Base-by-base conservation (phyloP, 495 filamentous ascomycete species). In the Staphylotrichum tortipilum region DNA sequence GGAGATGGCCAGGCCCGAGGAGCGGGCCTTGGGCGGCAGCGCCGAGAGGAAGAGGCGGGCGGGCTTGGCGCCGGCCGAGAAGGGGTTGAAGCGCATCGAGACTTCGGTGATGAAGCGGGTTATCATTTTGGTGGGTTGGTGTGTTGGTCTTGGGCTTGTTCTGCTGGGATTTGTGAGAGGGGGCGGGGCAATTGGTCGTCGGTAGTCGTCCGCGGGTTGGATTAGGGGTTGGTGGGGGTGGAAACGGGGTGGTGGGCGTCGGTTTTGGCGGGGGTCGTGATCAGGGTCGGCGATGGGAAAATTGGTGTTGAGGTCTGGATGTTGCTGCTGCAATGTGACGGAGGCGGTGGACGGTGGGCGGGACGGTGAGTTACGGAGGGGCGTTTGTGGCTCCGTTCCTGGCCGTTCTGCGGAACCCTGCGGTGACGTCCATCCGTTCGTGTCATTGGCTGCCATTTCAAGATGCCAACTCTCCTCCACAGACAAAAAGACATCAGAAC, bases 51-150 rank as follows among this genome's bases (percentile, higher is more conserved):
- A 89, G 38, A 90, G 69, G 11, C 94, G 82, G 28, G 88, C 88
- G 26, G 89, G 83, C 58, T 88, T 87, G 30, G 84, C 76, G 58
- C 75, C 71, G 12, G 78, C 73, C 5, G 77, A 79, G 79, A 97
- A 99, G 18, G 94, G 94, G 69, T 94, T 94, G 83, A 95, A 96
- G 60, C 75, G 78, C 55, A 87, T 83, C 50, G 78, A 77, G 52
- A 97, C 82, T 59, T 85, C 76, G 61, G 88, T 85, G 70, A 98
- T 84, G 74, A 84, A 88, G 58, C 78, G 76, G 41, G 87, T 94
- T 37, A 95, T 83, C 92, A 98, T 98, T 50, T 65, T 79, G 64
- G 49, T 35, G 8, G 33, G 14, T 34, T 39, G n/a, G n/a, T n/a
- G n/a, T 38, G n/a, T 39, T 34, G 28, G 19, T 38, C 8, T 24